Evolutionary conservation across 2,329 filamentous ascomycete genomes (phyloP).

Genomic region (Trichophyton mentagrophytes): DNA sequence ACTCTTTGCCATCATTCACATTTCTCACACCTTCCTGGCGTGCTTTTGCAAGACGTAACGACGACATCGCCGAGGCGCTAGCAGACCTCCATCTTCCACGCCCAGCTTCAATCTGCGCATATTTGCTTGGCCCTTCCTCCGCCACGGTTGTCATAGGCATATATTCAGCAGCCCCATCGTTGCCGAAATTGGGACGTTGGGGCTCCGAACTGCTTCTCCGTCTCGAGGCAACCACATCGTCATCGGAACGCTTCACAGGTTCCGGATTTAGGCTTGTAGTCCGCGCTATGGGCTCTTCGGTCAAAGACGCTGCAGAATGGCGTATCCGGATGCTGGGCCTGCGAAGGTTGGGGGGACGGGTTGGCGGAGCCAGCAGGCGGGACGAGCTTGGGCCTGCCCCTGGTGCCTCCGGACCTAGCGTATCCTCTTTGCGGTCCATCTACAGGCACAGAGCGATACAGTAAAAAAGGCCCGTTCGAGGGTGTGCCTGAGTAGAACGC

Average conservation of each 20-base stretch:
- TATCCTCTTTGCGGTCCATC: neutral
- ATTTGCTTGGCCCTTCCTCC: constrained; percentile 20
- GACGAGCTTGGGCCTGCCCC: neutral
- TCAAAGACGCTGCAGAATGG: neutral
- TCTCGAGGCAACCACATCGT: constrained; percentile 14
- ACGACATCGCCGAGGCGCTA: constrained; percentile 4
- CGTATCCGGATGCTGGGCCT: constrained; percentile 15
- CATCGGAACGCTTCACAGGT: neutral
- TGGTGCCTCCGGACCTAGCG: neutral
- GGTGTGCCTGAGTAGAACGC: neutral
- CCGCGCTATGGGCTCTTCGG: neutral
- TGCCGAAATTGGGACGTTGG: constrained; percentile 22
- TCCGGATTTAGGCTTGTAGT: neutral
- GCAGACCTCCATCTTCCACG: neutral
- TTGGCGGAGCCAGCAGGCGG: neutral
- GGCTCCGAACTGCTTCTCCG: constrained; percentile 33
- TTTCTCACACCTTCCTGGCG: constrained; percentile 20
- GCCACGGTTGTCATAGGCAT: constrained; percentile 21
- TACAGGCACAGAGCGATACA: neutral
- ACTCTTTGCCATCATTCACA: constrained; percentile 32
- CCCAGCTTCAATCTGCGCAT: neutral
- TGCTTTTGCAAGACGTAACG: constrained; percentile 14
- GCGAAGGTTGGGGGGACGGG: constrained; percentile 2
- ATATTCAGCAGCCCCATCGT: constrained; percentile 16
- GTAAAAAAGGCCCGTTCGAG: neutral